Conservation (phyloP, 805 yeast genomes). For the Sugiyamaella chiloensis region DNA sequence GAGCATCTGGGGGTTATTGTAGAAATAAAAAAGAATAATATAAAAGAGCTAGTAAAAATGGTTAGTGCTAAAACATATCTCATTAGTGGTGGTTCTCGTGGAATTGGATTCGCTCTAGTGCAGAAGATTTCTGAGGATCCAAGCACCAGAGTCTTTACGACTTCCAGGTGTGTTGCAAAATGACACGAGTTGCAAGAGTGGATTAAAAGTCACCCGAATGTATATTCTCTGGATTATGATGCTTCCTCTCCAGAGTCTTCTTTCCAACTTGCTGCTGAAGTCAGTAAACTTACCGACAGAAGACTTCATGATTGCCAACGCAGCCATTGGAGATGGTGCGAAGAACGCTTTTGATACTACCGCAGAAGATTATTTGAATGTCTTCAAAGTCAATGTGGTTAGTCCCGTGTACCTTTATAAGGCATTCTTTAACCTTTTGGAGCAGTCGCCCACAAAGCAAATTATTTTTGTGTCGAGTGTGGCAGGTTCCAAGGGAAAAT, state of each 20-base stretch:
- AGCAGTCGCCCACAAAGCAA: conserved; percentile 24
- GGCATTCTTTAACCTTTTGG: conserved; percentile 26
- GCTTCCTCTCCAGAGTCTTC: neutral
- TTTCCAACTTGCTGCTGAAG: neutral
- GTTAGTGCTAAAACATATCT: no score
- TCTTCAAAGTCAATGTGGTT: conserved; percentile 28
- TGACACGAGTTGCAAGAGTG: neutral
- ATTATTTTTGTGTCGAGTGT: conserved; percentile 30
- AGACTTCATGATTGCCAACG: conserved; percentile 2
- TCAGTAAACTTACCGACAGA: neutral
- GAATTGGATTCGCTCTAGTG: conserved; percentile 5
- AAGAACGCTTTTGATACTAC: no score
- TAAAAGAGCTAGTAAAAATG: no score
- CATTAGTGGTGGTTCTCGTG: neutral
- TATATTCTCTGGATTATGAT: neutral
- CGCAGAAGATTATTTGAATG: no score
- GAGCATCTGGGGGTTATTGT: no score
- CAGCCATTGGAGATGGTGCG: no score
- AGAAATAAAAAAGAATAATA: no score
- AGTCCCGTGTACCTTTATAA: conserved; percentile 29
- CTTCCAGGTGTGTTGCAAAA: neutral
- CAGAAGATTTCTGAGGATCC: conserved; percentile 2
- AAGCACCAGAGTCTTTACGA: conserved; percentile 2
- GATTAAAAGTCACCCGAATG: conserved; percentile 3
- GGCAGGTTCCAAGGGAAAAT: conserved; percentile 28